Base-by-base conservation (phyloP, 2,329 filamentous ascomycete genomes). In the Herpotrichia juniperi region DNA sequence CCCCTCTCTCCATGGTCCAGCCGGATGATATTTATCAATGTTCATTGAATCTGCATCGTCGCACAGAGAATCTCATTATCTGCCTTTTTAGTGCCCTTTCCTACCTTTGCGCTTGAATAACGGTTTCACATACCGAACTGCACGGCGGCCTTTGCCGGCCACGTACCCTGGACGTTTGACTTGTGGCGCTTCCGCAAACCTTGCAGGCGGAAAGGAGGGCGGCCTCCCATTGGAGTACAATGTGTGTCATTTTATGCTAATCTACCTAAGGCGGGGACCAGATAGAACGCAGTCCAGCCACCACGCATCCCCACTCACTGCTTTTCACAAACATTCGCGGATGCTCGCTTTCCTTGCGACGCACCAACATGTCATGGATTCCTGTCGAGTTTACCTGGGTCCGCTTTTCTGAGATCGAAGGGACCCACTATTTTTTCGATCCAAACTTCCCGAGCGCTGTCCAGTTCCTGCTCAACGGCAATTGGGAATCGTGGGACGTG, bases 351-450 rank as follows among this genome's bases (percentile, higher is more conserved):
- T 43, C 24, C 9, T 42, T 24, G 17, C 42, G 26, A 26, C 35
- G 28, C 19, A 54, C 48, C 58, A 63, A 50, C 54, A 70, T 69
- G 67, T 64, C 67, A 59, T 62, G 57, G 60, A 55, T 50, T 30
- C 52, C 42, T 35, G 64, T 71, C 17, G 61, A 71, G 50, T 66
- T 69, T 42, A 57, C 53, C 48, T 48, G 58, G 43, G 64, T 71
- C 26, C 57, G 64, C 30, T 70, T 66, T 54, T 69, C 67, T 9
- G 56, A 59, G 14, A 51, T 70, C 10, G 67, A 71, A 48, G 56
- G 58, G 28, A 66, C 61, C 14, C 63, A 71, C 49, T 71, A 64
- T 48, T 71, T 71, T 44, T 64, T 62, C 58, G 68, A 71, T 46
- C 59, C 62, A 25, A 42, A 48, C 1, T 57, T 61, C 42, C 66